phyloP scores from a whole-genome alignment of 768 basidiomycete species.

The Coprinopsis sp. region DNA sequence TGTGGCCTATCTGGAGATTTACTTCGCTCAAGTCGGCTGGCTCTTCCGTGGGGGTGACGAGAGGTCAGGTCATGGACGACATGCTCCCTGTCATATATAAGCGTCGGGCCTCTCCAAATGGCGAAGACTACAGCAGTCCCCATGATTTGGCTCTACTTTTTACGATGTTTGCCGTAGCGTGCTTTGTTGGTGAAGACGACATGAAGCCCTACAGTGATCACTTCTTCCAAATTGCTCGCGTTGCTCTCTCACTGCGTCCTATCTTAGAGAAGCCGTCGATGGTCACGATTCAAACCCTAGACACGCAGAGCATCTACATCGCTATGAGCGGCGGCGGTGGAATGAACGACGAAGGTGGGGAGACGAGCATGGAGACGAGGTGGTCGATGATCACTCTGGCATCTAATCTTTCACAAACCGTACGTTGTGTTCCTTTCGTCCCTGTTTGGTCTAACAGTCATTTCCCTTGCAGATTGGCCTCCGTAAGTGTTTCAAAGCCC shows the following conservation, averaged over 20 bases:
- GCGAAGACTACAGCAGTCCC: conserved; percentile 33
- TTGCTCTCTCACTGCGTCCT: conserved; percentile 61
- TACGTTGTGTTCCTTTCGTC: conserved; percentile 27
- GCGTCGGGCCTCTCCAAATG: conserved; percentile 38
- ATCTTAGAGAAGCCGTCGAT: conserved; percentile 69
- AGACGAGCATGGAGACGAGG: conserved; percentile 70
- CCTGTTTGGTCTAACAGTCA: neutral
- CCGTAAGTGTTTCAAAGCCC: conserved; percentile 40
- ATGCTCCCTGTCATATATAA: conserved; percentile 59
- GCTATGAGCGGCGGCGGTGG: conserved; percentile 61
- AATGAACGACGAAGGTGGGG: conserved; percentile 45
- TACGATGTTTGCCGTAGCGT: conserved; percentile 52
- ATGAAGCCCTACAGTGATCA: conserved; percentile 38
- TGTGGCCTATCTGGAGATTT: conserved; percentile 54
- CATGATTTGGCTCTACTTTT: conserved; percentile 53
- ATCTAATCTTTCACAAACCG: conserved; percentile 60
- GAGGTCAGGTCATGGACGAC: conserved; percentile 64
- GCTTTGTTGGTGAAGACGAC: conserved; percentile 36
- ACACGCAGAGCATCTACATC: conserved; percentile 65
- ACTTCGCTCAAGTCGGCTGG: conserved; percentile 60
- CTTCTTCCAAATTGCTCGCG: conserved; percentile 59
- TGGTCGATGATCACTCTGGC: conserved; percentile 66
- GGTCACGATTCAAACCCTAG: conserved; percentile 65
- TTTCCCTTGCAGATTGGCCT: conserved; percentile 49
- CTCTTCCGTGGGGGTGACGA: conserved; percentile 56